Evolutionary conservation across 305 asterid species (phyloP).

Genomic region (Solanum hybrid): DNA sequence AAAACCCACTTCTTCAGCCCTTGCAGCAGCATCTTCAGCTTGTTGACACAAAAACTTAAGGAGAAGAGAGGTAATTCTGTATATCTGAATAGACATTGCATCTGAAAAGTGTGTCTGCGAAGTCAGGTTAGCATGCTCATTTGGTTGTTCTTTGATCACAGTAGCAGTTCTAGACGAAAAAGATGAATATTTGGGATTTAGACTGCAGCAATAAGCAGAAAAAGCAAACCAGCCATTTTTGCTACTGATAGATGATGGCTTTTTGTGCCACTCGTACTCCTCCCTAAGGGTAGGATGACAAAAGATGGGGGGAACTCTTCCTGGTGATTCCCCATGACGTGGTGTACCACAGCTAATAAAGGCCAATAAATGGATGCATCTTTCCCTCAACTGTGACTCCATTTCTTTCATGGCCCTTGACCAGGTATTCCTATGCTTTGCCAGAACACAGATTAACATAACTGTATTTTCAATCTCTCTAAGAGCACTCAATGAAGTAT

Average conservation of each 20-base stretch:
- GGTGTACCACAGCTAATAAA: slow-evolving; percentile 78
- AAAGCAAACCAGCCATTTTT: slow-evolving; percentile 84
- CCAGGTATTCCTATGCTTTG: slow-evolving; percentile 68
- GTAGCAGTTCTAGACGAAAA: slow-evolving; percentile 37
- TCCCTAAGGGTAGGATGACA: slow-evolving; percentile 64
- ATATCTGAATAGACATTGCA: slow-evolving; percentile 58
- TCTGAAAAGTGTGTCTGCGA: slow-evolving; percentile 62
- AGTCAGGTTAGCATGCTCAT: slow-evolving; percentile 20
- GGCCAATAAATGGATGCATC: slow-evolving; percentile 73
- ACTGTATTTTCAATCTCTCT: slow-evolving; percentile 71
- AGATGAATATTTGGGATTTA: slow-evolving; percentile 37
- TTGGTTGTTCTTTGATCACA: slow-evolving; percentile 42
- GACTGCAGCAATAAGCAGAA: slow-evolving; percentile 66
- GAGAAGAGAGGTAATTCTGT: slow-evolving; percentile 63
- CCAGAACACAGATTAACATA: slow-evolving; percentile 64
- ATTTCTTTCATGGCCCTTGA: slow-evolving; percentile 52
- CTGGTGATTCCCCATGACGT: slow-evolving; percentile 54
- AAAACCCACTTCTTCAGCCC: slow-evolving; percentile 87
- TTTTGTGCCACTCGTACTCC: slow-evolving; percentile 69
- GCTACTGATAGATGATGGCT: slow-evolving; percentile 66
- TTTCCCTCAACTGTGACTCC: slow-evolving; percentile 82
- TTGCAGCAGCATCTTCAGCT: slow-evolving; percentile 64
- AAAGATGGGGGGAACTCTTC: slow-evolving; percentile 44
- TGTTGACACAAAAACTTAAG: slow-evolving; percentile 74
- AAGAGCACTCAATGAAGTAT: slow-evolving; percentile 53